Evolutionary conservation across 345 rosid genomes (phyloP).

Genomic region (Salix koriyanagi): DNA sequence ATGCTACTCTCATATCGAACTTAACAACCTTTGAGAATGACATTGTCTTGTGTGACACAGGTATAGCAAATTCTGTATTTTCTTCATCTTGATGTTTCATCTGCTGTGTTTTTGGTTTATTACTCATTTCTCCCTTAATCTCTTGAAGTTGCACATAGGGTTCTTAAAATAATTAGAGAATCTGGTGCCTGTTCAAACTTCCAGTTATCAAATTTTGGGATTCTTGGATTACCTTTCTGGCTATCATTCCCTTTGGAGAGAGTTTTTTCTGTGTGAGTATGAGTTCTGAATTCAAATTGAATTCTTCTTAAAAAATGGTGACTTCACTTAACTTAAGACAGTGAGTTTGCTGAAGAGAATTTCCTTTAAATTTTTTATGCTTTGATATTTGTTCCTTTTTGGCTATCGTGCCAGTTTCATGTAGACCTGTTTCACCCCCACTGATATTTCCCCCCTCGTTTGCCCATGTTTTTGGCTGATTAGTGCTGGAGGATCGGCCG

Average conservation of each 20-base stretch:
- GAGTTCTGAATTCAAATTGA: background rate
- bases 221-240: slow-evolving; percentile 93
- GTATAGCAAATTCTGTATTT: slow-evolving; percentile 30
- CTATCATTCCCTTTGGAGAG: slow-evolving; percentile 57
- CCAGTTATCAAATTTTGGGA: slow-evolving; percentile 63
- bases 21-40: slow-evolving; percentile 45
- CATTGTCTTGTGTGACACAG: slow-evolving; percentile 55
- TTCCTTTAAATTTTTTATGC: background rate
- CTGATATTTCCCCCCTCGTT: background rate
- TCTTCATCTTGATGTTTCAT: slow-evolving; percentile 12
- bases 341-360: background rate
- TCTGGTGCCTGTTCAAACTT: slow-evolving; percentile 58
- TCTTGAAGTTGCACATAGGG: slow-evolving; percentile 65
- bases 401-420: background rate
- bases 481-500: slow-evolving; percentile 48
- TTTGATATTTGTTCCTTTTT: background rate
- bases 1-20: slow-evolving; percentile 56
- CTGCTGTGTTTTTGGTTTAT: slow-evolving; percentile 8
- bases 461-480: slow-evolving; percentile 10
- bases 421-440: background rate
- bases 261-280: slow-evolving; percentile 64
- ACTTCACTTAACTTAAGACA: background rate
- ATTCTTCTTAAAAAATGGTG: background rate
- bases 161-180: slow-evolving; percentile 54
- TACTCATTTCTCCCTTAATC: slow-evolving; percentile 19